Evolutionary conservation across 2,329 filamentous ascomycete species (phyloP), one percentile per base, ranked within the genome.

Genomic region (Fusarium sp.): DNA sequence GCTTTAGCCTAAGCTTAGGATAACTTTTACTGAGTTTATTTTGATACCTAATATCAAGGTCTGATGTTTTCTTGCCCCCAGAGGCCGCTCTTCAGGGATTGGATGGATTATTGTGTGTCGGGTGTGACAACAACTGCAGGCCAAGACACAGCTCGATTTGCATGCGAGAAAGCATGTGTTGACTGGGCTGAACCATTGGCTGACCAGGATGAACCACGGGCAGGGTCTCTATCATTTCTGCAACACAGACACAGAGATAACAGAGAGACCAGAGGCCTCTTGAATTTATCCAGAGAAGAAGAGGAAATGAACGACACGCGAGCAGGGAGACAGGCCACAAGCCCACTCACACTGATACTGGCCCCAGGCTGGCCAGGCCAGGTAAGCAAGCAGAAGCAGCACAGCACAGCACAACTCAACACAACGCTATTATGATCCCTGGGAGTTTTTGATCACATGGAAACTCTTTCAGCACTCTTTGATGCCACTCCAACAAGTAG

Each of bases 101-200:
- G 54, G 63, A 39, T 54, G 60, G 50, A 67, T 55, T 70, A 45
- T 45, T 74, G 52, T 28, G 24, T 41, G 34, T 51, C 30, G 48
- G 30, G 48, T 54, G 34, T 54, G 51, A 39, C 51, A 61, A 66
- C 41, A 71, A 74, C 61, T 77, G 75, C 73, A 77, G 58, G 75
- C 73, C 75, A 77, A 77, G 75, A 61, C 68, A 59, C 64, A 73
- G 60, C 65, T 71, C 63, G 74, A 76, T 75, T 66, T 52, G 61
- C 59, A 66, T 74, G 66, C 70, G 54, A 68, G 64, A 67, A 67
- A 70, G 68, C 74, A 78, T 77, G 75, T 61, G 63, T 68, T 58
- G 66, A 67, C 52, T 57, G 66, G 62, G 70, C 62, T 52, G 59
- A 70, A 45, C 39, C 59, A 77, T 78, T 77, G 75, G 75, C 41